A percentile compares a stretch with the other conserved stretches of the same genome.
Conservation (phyloP, 208 protist genomes). For the Porcisia hertigi region DNA sequence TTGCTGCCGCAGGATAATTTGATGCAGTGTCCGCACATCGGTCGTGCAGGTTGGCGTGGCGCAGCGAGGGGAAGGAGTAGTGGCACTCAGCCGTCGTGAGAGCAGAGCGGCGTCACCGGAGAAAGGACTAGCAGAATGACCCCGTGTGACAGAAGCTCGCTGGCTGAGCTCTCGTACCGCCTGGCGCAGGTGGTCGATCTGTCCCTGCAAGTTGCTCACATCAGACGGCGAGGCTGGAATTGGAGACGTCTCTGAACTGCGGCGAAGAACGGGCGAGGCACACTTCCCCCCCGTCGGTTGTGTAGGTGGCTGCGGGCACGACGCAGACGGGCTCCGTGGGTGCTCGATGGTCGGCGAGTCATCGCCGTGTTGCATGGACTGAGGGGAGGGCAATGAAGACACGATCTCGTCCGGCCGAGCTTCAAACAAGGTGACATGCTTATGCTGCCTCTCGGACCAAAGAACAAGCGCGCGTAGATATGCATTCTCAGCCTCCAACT, state of each 20-base stretch:
- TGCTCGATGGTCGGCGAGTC: not conserved
- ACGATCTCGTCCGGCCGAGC: not conserved
- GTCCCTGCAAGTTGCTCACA: conserved; percentile 29
- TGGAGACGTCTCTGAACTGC: not conserved
- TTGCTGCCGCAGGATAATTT: conserved; percentile 48
- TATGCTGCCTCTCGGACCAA: conserved; percentile 20
- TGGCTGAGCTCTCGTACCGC: conserved; percentile 49
- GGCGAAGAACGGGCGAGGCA: not conserved
- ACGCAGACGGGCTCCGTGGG: conserved; percentile 18
- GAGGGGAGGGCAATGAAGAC: not conserved
- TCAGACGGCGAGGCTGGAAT: conserved; percentile 14
- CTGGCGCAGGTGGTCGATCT: conserved; percentile 35
- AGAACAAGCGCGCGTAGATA: conserved; percentile 33
- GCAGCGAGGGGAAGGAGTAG: conserved; percentile 27
- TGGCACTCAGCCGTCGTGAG: conserved; percentile 6
- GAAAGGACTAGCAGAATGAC: conserved; percentile 10
- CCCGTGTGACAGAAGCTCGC: conserved; percentile 19
- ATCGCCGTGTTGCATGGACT: no score
- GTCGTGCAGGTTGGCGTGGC: conserved; percentile 33
- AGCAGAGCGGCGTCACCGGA: conserved; percentile 5
- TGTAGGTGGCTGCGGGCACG: not conserved
- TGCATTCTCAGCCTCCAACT: conserved; percentile 41
- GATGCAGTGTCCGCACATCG: conserved; percentile 38
- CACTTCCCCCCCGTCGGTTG: not conserved
- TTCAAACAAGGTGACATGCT: not conserved